phyloP scores from a whole-genome alignment of 164 flowering plant species.

The Vitis cinerea region DNA sequence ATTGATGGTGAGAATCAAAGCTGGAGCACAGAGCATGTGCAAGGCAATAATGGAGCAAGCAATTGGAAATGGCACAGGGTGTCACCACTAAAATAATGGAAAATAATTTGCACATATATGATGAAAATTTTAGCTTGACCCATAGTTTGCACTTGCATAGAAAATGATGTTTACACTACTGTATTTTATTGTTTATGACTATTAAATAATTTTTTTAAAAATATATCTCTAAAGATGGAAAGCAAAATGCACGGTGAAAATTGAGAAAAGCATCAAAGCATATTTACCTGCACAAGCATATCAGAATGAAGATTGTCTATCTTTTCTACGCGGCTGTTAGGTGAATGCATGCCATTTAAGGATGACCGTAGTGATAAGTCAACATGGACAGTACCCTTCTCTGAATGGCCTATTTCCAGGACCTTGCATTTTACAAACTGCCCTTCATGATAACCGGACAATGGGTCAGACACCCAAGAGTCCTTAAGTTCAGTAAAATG shows the following conservation, averaged over 20 bases:
- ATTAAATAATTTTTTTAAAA: too few species aligned
- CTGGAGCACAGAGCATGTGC: too few species aligned
- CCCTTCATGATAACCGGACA: constrained; percentile 69
- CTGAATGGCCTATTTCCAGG: constrained; percentile 52
- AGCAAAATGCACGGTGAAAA: neutral
- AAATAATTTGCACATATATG: too few species aligned
- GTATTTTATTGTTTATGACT: too few species aligned
- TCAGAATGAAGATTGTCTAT: constrained; percentile 69
- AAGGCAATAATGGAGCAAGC: too few species aligned
- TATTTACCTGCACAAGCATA: constrained; percentile 67
- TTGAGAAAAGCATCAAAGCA: neutral
- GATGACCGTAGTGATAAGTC: constrained; percentile 77
- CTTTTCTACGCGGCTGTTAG: constrained; percentile 33
- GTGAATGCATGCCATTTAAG: constrained; percentile 23
- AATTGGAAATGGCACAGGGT: too few species aligned
- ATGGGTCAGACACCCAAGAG: constrained; percentile 65
- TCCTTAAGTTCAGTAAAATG: constrained; percentile 78
- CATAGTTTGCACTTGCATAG: too few species aligned
- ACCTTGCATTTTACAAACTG: constrained; percentile 90
- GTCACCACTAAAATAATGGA: too few species aligned
- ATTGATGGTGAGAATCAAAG: too few species aligned
- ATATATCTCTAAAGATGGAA: neutral
- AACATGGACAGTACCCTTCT: constrained; percentile 55
- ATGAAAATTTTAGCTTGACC: too few species aligned
- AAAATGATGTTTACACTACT: too few species aligned